These are phyloP conservation scores for Pleurotus ostreatus DNA, from an alignment of 768 basidiomycete species.

Conservation along the genomic window DNA sequence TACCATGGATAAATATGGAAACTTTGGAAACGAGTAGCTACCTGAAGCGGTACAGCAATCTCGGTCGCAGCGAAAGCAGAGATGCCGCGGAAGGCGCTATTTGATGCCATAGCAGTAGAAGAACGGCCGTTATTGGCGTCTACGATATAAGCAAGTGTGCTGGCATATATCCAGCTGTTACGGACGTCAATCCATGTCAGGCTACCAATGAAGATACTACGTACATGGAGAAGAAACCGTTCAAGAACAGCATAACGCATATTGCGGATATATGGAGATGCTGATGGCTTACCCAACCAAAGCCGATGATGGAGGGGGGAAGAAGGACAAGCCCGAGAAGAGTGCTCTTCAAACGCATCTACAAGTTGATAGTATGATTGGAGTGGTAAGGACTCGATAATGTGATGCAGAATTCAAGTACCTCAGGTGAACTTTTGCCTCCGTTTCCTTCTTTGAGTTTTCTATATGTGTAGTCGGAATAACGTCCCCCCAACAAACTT, in stretches of 20 bases:
- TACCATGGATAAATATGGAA: neutral
- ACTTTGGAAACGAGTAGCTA: slow-evolving; percentile 19
- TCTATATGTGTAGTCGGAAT: slow-evolving; percentile 38
- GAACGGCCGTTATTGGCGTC: slow-evolving; percentile 84
- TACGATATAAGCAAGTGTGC: slow-evolving; percentile 72
- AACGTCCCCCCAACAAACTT: slow-evolving; percentile 40
- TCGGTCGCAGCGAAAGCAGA: slow-evolving; percentile 69
- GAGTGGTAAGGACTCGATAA: neutral
- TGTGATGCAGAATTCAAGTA: slow-evolving; percentile 19
- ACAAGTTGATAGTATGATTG: neutral
- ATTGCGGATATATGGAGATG: slow-evolving; percentile 63
- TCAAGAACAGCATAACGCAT: slow-evolving; percentile 66
- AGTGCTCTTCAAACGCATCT: slow-evolving; percentile 75
- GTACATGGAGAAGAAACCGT: slow-evolving; percentile 74
- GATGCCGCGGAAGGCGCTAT: slow-evolving; percentile 71
- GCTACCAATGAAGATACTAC: slow-evolving; percentile 16
- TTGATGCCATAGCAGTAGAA: slow-evolving; percentile 69
- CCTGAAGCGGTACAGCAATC: slow-evolving; percentile 71
- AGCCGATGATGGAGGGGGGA: slow-evolving; percentile 59
- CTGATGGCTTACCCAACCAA: slow-evolving; percentile 71
- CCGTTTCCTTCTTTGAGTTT: slow-evolving; percentile 34
- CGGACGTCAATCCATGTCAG: neutral
- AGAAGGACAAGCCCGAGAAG: slow-evolving; percentile 52
- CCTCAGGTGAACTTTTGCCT: slow-evolving; percentile 59
- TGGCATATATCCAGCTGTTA: slow-evolving; percentile 32